Evolutionary conservation across 805 yeast species (phyloP), one percentile per base, ranked within the genome.

Genomic region (Saturnispora serradocipensis): DNA sequence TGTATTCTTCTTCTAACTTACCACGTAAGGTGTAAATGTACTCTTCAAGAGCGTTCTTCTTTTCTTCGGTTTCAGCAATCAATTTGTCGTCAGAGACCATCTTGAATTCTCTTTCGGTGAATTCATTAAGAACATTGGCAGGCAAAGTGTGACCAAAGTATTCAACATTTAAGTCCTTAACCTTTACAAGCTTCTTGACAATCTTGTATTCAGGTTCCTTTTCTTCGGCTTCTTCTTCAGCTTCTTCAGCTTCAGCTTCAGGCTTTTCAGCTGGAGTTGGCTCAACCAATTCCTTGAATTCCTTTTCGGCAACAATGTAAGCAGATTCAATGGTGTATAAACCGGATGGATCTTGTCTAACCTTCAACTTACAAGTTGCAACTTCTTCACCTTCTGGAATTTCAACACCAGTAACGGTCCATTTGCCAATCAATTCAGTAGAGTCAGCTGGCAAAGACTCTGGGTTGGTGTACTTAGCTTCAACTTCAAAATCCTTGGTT

Each of bases 11-110:
- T 54, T 90, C 98, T 66, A 93, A 78, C 77, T 93, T 93, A 69
- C 95, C 96, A 76, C 99, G 86, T 72, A 91, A 82, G 64, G 88
- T 95, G 75, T 93, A 93, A 66, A 93, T 93, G 79, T 93, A 93
- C 78, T 93, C 99, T 78, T 93, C 99, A 56, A 93, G 78, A 59
- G 96, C 93, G 71, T 93, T 93, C 85, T 93, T 93, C 73, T 89
- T 88, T 75, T 93, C 97, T 78, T 93, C 98, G 59, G 98, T 93
- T 75, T 93, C 98, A 60, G 95, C 95, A 59, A 93, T 97, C 63
- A 91, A 83, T 77, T 90, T 93, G 73, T 93, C 99, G 67, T 84
- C 89, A 68, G 88, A 81, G 58, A 80, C 77, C 83, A 93, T 74
- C 69, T 84, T 78, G 66, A 81, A 80, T 77, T 93, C 99, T 70